Percentiles rank a stretch among this genome's conserved stretches.
Evolutionary conservation across 306 rosid genomes (phyloP).

Genomic region (Acacia crassicarpa): DNA sequence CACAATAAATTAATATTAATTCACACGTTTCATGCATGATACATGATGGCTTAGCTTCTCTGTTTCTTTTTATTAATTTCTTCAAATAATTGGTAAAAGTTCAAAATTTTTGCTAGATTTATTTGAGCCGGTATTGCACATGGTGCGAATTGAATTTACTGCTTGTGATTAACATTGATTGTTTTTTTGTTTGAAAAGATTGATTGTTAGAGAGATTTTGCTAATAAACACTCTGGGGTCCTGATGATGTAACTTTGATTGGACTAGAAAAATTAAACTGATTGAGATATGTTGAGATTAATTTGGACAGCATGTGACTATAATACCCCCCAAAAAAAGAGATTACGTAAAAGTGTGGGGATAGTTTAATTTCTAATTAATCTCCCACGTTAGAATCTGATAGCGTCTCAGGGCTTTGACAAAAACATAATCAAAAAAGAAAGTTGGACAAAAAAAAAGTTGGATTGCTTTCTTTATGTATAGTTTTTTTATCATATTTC

Average conservation of each 20-base stretch:
- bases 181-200: neutral
- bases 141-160: neutral
- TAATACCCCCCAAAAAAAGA: neutral
- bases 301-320: neutral
- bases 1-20: neutral
- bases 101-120: neutral
- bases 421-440: constrained; percentile 5
- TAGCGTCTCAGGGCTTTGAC: neutral
- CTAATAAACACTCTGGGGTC: neutral
- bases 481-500: neutral
- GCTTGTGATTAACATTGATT: neutral
- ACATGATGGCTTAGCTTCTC: neutral
- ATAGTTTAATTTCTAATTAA: neutral
- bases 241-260: neutral
- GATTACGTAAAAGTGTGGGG: neutral
- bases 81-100: neutral
- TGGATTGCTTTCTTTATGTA: constrained; percentile 4
- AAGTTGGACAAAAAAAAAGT: neutral
- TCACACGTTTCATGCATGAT: constrained; percentile 2
- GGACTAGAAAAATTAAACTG: neutral
- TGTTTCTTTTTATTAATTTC: neutral
- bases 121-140: neutral
- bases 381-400: neutral
- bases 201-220: neutral
- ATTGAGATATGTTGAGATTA: neutral